These are phyloP conservation scores for Neonectria punicea DNA, from an alignment of 2,329 filamentous ascomycete genomes.

Conservation along the genomic window DNA sequence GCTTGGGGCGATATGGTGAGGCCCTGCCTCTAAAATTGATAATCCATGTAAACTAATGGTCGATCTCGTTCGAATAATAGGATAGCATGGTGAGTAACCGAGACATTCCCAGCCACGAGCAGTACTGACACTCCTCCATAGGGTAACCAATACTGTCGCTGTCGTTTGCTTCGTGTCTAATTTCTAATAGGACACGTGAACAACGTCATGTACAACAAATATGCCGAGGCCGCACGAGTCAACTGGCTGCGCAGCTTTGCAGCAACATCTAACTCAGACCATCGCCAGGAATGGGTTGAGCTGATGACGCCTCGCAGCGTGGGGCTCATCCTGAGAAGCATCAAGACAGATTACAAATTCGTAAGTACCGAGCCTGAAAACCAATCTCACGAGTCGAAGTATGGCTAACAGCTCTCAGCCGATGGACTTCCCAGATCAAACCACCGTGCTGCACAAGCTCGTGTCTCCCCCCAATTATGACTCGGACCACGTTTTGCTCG, in stretches of 20 bases:
- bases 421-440: slow-evolving; percentile 83
- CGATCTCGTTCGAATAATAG: slow-evolving; percentile 38
- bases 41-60: neutral
- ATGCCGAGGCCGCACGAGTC: slow-evolving; percentile 82
- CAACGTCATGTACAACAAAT: slow-evolving; percentile 85
- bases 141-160: slow-evolving; percentile 19
- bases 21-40: slow-evolving; percentile 39
- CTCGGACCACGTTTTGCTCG: slow-evolving; percentile 64
- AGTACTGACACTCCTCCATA: slow-evolving; percentile 4
- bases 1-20: slow-evolving; percentile 88
- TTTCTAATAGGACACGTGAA: slow-evolving; percentile 73
- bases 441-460: slow-evolving; percentile 87
- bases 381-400: no score
- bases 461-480: slow-evolving; percentile 57
- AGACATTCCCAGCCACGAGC: no score
- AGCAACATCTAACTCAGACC: slow-evolving; percentile 66
- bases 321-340: slow-evolving; percentile 82
- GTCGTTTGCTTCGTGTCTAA: neutral
- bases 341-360: slow-evolving; percentile 88
- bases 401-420: slow-evolving; percentile 62
- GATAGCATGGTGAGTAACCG: slow-evolving; percentile 63
- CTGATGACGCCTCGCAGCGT: slow-evolving; percentile 73
- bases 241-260: slow-evolving; percentile 82
- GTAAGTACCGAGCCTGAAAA: slow-evolving; percentile 59
- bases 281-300: slow-evolving; percentile 73